Base-by-base conservation (phyloP, 1,284 basidiomycete genomes). In the Cronartium quercuum region DNA sequence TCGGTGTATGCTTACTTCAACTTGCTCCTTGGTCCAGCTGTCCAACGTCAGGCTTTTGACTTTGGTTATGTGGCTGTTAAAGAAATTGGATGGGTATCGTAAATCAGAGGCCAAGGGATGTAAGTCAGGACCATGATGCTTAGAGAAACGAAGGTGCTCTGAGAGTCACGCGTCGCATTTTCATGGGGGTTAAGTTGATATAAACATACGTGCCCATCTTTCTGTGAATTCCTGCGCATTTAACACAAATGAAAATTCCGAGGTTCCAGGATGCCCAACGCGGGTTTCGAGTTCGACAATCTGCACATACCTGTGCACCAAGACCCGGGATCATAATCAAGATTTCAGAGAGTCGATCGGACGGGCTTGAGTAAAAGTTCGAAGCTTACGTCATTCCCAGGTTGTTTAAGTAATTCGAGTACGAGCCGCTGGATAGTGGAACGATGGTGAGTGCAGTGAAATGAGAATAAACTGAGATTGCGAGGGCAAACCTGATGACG, bases 21-120 rank as follows among this genome's bases (percentile, higher is more conserved):
- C 81, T 75, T 83, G 81, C 34, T 82, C 82, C 38, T 78, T 78
- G 0, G 81, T 78, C 82, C 82, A 83, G 0, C 79, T 80, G 70
- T 82, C 82, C 63, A 82, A 77, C 6, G 81, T 80, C 42, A 83
- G 44, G n/a, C 80, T 81, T 67, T 81, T 82, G 68, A 83, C 80
- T 69, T 82, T 82, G 29, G 78, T 79, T 68, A 83, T 78, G 73
- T 82, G 82, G 1, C 62, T 64, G 21, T 15, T 35, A 37, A 35
- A 10, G 21, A 57, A 62, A 57, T 12, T 7, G 51, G 10, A 18
- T 21, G n/a, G 15, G 24, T 66, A 18, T 42, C n/a, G 35, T 58
- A 12, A 60, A 40, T 10, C 24, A 58, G 66, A 40, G 42, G 34
- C 40, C 5, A 65, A 24, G 24, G 10, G 29, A 60, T 15, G 29